Evolutionary conservation across 192 early-diverging fungal genomes (phyloP).

Genomic region (Coemansia sp.): DNA sequence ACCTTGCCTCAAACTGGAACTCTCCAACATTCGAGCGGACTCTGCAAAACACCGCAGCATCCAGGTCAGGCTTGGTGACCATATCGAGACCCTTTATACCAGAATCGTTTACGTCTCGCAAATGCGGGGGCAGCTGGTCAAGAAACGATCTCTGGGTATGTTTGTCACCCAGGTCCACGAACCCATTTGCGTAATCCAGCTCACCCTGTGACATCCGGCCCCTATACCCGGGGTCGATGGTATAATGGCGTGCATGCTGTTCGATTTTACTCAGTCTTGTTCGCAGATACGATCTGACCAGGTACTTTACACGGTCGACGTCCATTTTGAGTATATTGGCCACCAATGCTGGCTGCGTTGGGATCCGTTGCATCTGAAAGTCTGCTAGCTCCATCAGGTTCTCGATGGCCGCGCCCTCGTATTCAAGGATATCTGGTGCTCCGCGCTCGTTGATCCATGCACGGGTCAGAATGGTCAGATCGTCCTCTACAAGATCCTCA

Average conservation of each 20-base stretch:
- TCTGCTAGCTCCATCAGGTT: constrained; percentile 53
- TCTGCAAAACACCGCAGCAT: constrained; percentile 51
- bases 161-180: constrained; percentile 29
- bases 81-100: constrained; percentile 38
- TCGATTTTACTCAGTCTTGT: constrained; percentile 44
- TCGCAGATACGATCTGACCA: constrained; percentile 52
- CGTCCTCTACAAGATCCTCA: constrained; percentile 29
- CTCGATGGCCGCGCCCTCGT: constrained; percentile 45
- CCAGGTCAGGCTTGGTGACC: constrained; percentile 42
- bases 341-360: constrained; percentile 17
- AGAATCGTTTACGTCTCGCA: constrained; percentile 38
- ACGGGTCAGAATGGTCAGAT: constrained; percentile 31
- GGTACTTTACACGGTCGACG: constrained; percentile 45
- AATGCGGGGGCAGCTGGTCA: constrained; percentile 51
- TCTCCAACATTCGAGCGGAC: constrained; percentile 45
- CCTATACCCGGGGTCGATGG: constrained; percentile 18
- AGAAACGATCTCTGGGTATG: constrained; percentile 47
- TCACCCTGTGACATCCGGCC: constrained; percentile 41
- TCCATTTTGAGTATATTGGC: constrained; percentile 47
- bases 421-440: constrained; percentile 38
- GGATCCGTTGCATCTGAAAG: constrained; percentile 38
- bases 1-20: constrained; percentile 52
- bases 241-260: constrained; percentile 28
- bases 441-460: constrained; percentile 42
- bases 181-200: constrained; percentile 51